phyloP scores from a whole-genome alignment of 805 yeast species.

The Ogataea wickerhamii region DNA sequence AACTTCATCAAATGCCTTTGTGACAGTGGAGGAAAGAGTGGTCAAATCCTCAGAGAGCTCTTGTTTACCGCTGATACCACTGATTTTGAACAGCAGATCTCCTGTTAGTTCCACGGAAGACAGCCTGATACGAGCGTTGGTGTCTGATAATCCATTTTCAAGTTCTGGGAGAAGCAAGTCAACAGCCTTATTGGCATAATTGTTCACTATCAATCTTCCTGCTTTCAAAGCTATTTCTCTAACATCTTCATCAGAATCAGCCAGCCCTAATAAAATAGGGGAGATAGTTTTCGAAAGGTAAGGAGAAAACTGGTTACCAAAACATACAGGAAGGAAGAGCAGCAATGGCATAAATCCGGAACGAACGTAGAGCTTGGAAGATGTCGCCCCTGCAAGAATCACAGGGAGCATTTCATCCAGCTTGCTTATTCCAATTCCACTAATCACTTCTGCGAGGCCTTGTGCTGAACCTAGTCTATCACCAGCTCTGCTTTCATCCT shows the following conservation, averaged over 20 bases:
- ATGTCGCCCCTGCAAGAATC: constrained; percentile 67
- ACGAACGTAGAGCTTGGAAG: constrained; percentile 67
- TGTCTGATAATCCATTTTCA: constrained; percentile 82
- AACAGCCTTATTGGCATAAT: constrained; percentile 88
- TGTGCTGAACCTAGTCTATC: constrained; percentile 97
- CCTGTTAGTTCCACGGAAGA: constrained; percentile 95
- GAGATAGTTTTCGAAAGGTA: constrained; percentile 83
- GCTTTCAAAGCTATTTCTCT: constrained; percentile 89
- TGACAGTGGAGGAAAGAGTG: constrained; percentile 48
- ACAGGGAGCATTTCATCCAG: constrained; percentile 86
- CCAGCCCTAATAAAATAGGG: constrained; percentile 87
- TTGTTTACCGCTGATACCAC: constrained; percentile 80
- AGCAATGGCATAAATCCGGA: constrained; percentile 91
- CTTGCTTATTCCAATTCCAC: constrained; percentile 84
- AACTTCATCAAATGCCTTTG: constrained; percentile 63
- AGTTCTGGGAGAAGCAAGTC: constrained; percentile 91
- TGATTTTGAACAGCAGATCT: constrained; percentile 87
- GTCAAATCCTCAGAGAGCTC: constrained; percentile 58
- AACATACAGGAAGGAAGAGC: constrained; percentile 88
- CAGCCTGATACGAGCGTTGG: constrained; percentile 79
- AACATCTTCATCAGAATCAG: constrained; percentile 82
- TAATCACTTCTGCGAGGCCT: constrained; percentile 88
- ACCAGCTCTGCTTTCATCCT: constrained; percentile 76
- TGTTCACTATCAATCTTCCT: constrained; percentile 86
- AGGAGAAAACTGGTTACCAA: constrained; percentile 88